These are phyloP conservation scores for Aureobasidium zeae DNA, from an alignment of 2,329 filamentous ascomycete genomes.

Conservation along the genomic window DNA sequence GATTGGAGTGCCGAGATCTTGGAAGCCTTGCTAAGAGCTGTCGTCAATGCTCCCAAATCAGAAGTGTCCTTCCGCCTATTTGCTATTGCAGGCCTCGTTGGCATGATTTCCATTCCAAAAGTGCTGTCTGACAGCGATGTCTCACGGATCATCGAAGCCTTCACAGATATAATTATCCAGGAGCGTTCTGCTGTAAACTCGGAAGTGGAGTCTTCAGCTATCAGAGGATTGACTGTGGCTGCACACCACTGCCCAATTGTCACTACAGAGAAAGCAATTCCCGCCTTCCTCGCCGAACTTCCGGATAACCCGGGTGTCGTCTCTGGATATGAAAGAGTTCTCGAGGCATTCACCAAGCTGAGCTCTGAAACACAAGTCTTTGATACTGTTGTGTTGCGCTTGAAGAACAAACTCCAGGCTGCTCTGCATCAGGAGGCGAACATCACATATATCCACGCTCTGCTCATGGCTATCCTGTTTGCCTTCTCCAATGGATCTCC, in stretches of 20 bases:
- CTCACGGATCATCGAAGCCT: slow-evolving; percentile 47
- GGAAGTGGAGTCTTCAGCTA: slow-evolving; percentile 50
- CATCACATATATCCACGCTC: slow-evolving; percentile 47
- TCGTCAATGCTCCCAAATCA: slow-evolving; percentile 36
- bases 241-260: slow-evolving; percentile 53
- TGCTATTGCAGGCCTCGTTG: slow-evolving; percentile 36
- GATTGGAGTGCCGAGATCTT: slow-evolving; percentile 34
- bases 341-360: slow-evolving; percentile 57
- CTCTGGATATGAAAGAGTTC: slow-evolving; percentile 44
- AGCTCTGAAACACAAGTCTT: slow-evolving; percentile 54
- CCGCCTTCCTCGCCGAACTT: slow-evolving; percentile 55
- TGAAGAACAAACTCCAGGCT: slow-evolving; percentile 54
- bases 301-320: slow-evolving; percentile 45
- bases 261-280: slow-evolving; percentile 56
- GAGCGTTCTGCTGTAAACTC: slow-evolving; percentile 48
- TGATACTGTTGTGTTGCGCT: slow-evolving; percentile 51
- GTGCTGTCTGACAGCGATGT: slow-evolving; percentile 36
- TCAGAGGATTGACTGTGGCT: slow-evolving; percentile 50
- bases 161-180: slow-evolving; percentile 52
- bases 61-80: slow-evolving; percentile 42
- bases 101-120: slow-evolving; percentile 34
- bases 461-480: slow-evolving; percentile 53
- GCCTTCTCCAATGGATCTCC: slow-evolving; percentile 45
- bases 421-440: slow-evolving; percentile 45
- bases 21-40: slow-evolving; percentile 35